Evolutionary conservation across 371 early-diverging fungal species (phyloP).

Genomic region (Blakeslea trispora): DNA sequence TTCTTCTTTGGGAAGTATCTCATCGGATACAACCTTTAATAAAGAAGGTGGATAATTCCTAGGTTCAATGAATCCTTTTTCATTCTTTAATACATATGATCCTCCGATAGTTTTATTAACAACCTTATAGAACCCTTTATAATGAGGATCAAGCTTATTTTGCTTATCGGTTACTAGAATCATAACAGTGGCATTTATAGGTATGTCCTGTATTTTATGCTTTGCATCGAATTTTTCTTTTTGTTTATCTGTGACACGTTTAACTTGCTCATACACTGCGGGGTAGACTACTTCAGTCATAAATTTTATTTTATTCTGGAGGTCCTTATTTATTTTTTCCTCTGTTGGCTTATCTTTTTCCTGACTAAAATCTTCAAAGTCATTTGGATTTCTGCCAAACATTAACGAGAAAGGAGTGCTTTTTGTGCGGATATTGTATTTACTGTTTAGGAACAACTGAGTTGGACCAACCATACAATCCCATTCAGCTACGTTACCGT

Average conservation of each 20-base stretch:
- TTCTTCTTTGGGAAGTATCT: no score
- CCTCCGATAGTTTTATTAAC: no score
- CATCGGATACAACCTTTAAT: no score
- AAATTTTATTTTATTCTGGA: background rate
- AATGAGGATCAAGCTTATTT: background rate
- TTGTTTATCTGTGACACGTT: no score
- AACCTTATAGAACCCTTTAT: no score
- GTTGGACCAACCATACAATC: conserved; percentile 18
- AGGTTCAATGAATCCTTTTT: no score
- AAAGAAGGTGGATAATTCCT: no score
- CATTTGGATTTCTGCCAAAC: no score
- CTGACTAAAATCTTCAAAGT: no score
- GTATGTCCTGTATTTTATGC: background rate
- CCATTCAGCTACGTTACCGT: conserved; percentile 26
- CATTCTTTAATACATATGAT: no score
- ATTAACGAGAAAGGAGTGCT: conserved; percentile 17
- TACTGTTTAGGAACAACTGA: conserved; percentile 22
- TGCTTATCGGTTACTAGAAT: background rate
- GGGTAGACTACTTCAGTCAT: background rate
- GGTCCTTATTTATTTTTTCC: background rate
- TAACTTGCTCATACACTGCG: background rate
- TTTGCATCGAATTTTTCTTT: background rate
- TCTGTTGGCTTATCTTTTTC: no score
- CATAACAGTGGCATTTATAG: background rate
- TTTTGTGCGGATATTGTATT: conserved; percentile 10